Percentiles rank a stretch among this genome's conserved stretches.
These are phyloP conservation scores for Clavispora asparagi DNA, from an alignment of 805 yeast species.

Conservation along the genomic window DNA sequence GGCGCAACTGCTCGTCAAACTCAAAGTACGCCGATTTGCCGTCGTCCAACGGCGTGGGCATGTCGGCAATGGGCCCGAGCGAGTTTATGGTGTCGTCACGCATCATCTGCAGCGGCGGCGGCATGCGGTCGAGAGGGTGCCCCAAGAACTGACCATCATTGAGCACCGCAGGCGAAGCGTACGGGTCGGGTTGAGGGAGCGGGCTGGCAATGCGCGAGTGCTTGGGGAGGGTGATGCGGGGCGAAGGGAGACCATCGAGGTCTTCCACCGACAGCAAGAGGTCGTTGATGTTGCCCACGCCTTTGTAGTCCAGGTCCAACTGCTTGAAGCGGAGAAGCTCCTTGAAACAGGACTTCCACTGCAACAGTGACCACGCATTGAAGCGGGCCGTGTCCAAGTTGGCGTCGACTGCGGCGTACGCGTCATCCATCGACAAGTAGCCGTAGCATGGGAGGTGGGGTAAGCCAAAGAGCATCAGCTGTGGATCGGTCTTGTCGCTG, in stretches of 20 bases:
- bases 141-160: not conserved
- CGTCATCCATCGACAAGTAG: conserved; percentile 38
- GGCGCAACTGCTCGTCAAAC: not conserved
- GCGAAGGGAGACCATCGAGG: not conserved
- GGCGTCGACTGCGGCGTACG: conserved; percentile 16
- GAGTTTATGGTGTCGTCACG: conserved; percentile 2
- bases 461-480: conserved; percentile 66
- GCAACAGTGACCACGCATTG: conserved; percentile 22
- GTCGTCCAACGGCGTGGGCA: conserved; percentile 25
- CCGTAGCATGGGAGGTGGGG: conserved; percentile 70
- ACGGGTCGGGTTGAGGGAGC: not conserved
- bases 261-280: conserved; percentile 24
- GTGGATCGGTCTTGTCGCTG: conserved; percentile 63
- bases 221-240: not conserved
- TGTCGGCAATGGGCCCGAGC: conserved; percentile 20
- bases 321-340: conserved; percentile 10
- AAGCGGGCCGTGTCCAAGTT: conserved; percentile 15
- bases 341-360: conserved; percentile 27
- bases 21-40: not conserved
- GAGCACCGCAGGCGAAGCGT: not conserved
- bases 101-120: not conserved
- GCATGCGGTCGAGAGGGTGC: not conserved
- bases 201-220: not conserved
- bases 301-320: conserved; percentile 22
- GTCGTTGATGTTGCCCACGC: conserved; percentile 30